These are phyloP conservation scores for Tarenaya hassleriana DNA, from an alignment of 345 rosid genomes.

Conservation along the genomic window DNA sequence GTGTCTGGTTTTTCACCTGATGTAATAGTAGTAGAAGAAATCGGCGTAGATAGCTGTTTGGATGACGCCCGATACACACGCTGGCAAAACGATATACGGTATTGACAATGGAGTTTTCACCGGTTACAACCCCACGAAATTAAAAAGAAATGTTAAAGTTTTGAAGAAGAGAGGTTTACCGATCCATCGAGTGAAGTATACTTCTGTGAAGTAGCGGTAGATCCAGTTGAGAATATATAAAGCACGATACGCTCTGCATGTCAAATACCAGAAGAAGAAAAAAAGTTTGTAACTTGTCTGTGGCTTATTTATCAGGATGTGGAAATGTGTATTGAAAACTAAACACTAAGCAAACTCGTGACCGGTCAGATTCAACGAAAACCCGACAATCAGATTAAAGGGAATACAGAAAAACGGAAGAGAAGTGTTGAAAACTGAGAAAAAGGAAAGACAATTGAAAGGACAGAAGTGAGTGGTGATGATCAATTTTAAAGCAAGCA, in stretches of 20 bases:
- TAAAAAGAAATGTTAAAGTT: no score
- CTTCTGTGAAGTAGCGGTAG: conserved; percentile 65
- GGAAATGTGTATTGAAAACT: conserved; percentile 4
- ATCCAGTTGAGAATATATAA: conserved; percentile 88
- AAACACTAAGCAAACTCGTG: conserved; percentile 1
- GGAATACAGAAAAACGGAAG: no score
- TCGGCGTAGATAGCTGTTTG: conserved; percentile 89
- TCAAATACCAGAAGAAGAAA: neutral
- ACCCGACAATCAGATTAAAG: neutral
- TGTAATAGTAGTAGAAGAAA: conserved; percentile 89
- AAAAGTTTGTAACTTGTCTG: neutral
- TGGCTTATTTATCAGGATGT: neutral
- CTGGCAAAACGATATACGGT: conserved; percentile 37
- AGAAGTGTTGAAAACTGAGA: neutral
- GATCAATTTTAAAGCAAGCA: neutral
- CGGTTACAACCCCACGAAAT: no score
- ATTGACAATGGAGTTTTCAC: neutral
- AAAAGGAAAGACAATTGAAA: neutral
- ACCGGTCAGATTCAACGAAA: neutral
- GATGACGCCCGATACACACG: conserved; percentile 72
- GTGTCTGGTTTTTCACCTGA: conserved; percentile 50
- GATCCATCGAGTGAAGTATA: conserved; percentile 66
- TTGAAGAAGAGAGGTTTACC: conserved; percentile 36
- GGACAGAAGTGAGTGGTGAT: neutral
- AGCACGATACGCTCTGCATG: conserved; percentile 76